Evolutionary conservation across 345 rosid species (phyloP).

Genomic region (Sonneratia alba): DNA sequence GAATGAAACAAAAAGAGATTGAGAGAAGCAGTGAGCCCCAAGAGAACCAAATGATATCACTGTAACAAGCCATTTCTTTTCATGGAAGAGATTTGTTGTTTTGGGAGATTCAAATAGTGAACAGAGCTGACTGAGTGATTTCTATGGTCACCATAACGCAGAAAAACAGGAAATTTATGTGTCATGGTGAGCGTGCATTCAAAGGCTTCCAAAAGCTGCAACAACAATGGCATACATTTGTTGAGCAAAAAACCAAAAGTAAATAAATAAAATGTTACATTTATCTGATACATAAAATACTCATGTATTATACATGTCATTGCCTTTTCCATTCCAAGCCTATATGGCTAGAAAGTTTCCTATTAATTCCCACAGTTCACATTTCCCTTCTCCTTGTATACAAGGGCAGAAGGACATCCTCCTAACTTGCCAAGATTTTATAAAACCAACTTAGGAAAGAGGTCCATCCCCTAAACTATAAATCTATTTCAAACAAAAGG

Average conservation of each 20-base stretch:
- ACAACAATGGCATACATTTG: slow-evolving; percentile 11
- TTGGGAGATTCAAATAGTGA: slow-evolving; percentile 26
- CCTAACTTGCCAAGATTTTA: neutral
- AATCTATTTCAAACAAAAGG: too few relatives aligned
- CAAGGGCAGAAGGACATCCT: neutral
- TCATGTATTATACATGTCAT: neutral
- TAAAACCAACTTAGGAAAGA: neutral
- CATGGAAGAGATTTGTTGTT: slow-evolving; percentile 11
- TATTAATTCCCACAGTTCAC: neutral
- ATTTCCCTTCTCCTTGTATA: neutral
- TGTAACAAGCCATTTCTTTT: slow-evolving; percentile 25
- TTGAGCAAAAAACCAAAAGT: neutral
- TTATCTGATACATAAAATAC: neutral
- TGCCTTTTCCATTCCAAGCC: neutral
- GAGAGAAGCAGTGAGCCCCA: slow-evolving; percentile 26
- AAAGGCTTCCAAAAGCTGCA: slow-evolving; percentile 23
- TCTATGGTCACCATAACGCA: slow-evolving; percentile 3
- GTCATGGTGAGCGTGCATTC: slow-evolving; percentile 20
- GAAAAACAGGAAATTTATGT: neutral
- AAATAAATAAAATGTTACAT: neutral
- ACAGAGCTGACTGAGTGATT: slow-evolving; percentile 5
- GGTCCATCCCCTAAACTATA: neutral
- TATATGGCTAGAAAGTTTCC: neutral
- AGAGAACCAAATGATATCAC: slow-evolving; percentile 12
- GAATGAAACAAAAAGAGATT: slow-evolving; percentile 20